Percentiles rank a stretch among this genome's conserved stretches.
phyloP scores from a whole-genome alignment of 2,329 filamentous ascomycete species.

The Colletotrichum somersetense region DNA sequence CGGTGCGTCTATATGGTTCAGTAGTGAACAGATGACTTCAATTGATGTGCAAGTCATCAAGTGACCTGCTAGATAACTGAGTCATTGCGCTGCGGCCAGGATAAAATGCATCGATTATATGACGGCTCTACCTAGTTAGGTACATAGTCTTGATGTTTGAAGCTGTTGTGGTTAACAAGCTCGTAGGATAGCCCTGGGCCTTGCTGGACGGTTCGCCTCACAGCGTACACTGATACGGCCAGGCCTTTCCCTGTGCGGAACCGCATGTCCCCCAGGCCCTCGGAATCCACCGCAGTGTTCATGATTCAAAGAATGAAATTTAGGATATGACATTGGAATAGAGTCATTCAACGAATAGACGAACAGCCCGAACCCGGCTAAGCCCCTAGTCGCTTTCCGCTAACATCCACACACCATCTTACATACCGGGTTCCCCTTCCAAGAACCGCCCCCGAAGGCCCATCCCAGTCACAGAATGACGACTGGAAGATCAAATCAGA shows the following conservation, averaged over 20 bases:
- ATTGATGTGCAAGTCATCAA: neutral
- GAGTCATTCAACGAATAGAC: neutral
- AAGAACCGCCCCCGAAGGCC: neutral
- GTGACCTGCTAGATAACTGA: neutral
- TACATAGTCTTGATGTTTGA: neutral
- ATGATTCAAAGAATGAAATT: neutral
- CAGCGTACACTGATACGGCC: neutral
- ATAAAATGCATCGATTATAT: neutral
- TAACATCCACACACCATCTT: neutral
- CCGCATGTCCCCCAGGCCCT: neutral
- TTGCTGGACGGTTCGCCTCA: neutral
- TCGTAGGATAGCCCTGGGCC: neutral
- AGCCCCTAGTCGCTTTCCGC: neutral
- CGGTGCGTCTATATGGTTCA: neutral
- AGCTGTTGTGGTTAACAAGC: neutral
- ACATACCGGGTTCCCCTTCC: too few species aligned
- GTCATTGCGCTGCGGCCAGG: neutral
- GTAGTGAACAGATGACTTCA: neutral
- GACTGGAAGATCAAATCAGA: neutral
- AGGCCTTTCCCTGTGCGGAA: too few species aligned
- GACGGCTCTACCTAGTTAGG: neutral
- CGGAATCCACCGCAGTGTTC: neutral
- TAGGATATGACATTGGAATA: conserved; percentile 17
- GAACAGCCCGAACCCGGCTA: neutral
- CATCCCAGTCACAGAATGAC: neutral